Conservation (phyloP, 257 asterid genomes). For the Oldenlandia corymbosa region DNA sequence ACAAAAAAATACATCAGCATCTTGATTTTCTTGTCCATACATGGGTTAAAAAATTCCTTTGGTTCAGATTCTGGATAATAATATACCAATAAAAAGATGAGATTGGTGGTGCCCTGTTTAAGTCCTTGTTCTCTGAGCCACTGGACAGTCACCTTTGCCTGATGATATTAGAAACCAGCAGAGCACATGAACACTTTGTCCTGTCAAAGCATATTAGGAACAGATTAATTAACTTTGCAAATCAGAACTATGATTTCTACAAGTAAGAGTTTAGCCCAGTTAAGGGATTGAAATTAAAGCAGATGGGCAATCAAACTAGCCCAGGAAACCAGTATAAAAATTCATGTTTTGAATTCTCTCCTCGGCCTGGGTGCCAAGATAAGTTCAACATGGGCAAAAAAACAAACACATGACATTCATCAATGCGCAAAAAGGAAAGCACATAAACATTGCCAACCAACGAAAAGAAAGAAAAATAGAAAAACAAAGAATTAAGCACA, state of each 20-base stretch:
- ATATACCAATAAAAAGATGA: slow-evolving; percentile 10
- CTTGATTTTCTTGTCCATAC: slow-evolving; percentile 12
- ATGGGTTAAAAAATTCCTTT: slow-evolving; percentile 11
- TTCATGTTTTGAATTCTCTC: not conserved
- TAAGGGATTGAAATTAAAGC: not conserved
- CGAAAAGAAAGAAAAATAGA: no score
- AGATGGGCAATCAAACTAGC: not conserved
- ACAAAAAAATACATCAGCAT: slow-evolving; percentile 4
- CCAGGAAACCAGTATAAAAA: not conserved
- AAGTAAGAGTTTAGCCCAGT: not conserved
- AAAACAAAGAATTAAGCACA: no score
- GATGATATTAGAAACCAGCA: no score
- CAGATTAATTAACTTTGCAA: no score
- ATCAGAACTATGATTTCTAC: no score
- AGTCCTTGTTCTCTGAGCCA: slow-evolving; percentile 8
- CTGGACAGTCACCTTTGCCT: not conserved
- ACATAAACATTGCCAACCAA: slow-evolving; percentile 7
- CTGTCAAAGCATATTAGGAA: no score
- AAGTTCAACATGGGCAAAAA: slow-evolving; percentile 7
- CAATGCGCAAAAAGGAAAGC: slow-evolving; percentile 2
- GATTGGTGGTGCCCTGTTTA: slow-evolving; percentile 10
- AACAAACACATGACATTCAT: slow-evolving; percentile 1
- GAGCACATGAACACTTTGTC: no score
- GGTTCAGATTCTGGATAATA: slow-evolving; percentile 11
- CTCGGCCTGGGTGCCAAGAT: slow-evolving; percentile 14